Evolutionary conservation across 495 filamentous ascomycete genomes (phyloP).

Genomic region (Talaromyces adpressus): DNA sequence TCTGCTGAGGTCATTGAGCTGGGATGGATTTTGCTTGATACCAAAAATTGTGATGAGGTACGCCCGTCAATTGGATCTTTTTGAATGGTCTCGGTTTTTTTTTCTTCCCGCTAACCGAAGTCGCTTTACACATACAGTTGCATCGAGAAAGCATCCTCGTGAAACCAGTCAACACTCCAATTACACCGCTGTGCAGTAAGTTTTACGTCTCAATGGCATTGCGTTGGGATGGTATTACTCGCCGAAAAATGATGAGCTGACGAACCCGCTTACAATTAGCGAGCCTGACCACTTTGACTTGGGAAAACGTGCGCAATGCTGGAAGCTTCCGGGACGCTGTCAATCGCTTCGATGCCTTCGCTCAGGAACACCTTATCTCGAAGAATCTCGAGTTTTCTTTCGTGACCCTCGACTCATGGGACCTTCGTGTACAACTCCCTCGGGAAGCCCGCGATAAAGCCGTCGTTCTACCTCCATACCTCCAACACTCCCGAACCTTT

Average conservation of each 20-base stretch:
- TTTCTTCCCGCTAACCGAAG: conserved; percentile 12
- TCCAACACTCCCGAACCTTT: conserved; percentile 95
- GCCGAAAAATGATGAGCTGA: conserved; percentile 21
- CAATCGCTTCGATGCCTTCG: conserved; percentile 88
- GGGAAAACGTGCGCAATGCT: conserved; percentile 96
- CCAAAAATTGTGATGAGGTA: conserved; percentile 89
- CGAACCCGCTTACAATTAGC: conserved; percentile 43
- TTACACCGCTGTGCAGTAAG: conserved; percentile 98
- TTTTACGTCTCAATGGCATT: conserved; percentile 14
- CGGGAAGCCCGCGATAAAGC: conserved; percentile 97
- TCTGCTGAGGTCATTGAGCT: conserved; percentile 98
- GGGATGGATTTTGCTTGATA: conserved; percentile 93
- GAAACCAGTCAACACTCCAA: conserved; percentile 96
- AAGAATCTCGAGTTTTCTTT: conserved; percentile 94
- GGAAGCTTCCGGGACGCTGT: conserved; percentile 95
- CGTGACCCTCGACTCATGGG: conserved; percentile 97
- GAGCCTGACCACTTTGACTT: conserved; percentile 94
- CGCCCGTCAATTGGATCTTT: conserved; percentile 11
- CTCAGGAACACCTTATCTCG: conserved; percentile 73
- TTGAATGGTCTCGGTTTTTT: conserved; percentile 8
- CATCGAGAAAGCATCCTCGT: conserved; percentile 93
- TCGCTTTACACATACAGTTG: conserved; percentile 48
- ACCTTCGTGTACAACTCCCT: conserved; percentile 93
- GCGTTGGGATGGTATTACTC: neutral
- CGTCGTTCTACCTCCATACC: conserved; percentile 89